Evolutionary conservation across 805 yeast species (phyloP).

Genomic region (Candida nemodendra): DNA sequence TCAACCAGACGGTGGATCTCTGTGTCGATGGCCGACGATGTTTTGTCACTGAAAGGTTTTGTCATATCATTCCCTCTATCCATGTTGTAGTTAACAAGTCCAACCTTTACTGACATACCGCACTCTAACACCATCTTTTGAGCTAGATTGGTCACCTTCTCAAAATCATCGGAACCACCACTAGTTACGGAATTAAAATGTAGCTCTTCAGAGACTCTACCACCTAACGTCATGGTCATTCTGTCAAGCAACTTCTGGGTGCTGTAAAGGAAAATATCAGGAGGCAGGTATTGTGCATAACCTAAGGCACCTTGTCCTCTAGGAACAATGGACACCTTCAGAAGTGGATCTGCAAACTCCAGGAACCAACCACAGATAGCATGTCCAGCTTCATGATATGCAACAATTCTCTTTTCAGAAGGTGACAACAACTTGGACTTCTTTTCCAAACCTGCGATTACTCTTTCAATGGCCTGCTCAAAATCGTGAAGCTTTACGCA

Average conservation of each 20-base stretch:
- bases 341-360: constrained; percentile 82
- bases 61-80: constrained; percentile 48
- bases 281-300: constrained; percentile 93
- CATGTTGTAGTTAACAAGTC: constrained; percentile 53
- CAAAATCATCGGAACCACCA: constrained; percentile 92
- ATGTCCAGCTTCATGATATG: constrained; percentile 96
- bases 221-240: constrained; percentile 94
- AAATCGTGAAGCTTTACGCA: constrained; percentile 69
- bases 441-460: constrained; percentile 90
- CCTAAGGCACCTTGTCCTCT: constrained; percentile 94
- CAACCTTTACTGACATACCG: constrained; percentile 85
- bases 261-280: constrained; percentile 77
- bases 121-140: constrained; percentile 82
- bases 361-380: constrained; percentile 95
- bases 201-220: constrained; percentile 87
- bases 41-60: constrained; percentile 71
- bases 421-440: constrained; percentile 75
- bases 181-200: constrained; percentile 85
- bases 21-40: constrained; percentile 62
- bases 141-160: constrained; percentile 87
- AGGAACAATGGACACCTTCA: constrained; percentile 92
- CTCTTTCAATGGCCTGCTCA: constrained; percentile 91
- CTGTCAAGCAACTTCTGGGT: constrained; percentile 75
- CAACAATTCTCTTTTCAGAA: constrained; percentile 81
- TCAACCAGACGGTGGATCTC: constrained; percentile 68